These are phyloP conservation scores for Eutrema yunnanense DNA, from an alignment of 345 rosid genomes.

Conservation along the genomic window DNA sequence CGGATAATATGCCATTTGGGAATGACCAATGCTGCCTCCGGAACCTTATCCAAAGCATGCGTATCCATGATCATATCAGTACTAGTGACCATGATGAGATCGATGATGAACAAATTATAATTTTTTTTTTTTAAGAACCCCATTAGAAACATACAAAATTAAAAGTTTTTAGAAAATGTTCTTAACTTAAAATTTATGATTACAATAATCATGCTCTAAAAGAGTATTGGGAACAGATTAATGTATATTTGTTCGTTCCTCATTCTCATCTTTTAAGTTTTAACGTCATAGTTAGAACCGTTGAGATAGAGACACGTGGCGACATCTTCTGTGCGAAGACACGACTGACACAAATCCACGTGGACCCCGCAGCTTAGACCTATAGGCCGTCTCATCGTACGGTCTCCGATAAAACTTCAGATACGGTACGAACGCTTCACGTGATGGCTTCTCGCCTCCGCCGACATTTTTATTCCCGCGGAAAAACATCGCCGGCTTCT, in stretches of 20 bases:
- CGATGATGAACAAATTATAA: neutral
- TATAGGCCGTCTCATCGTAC: slow-evolving; percentile 86
- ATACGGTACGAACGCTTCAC: slow-evolving; percentile 75
- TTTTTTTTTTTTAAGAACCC: no score
- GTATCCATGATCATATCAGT: no score
- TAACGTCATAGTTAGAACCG: slow-evolving; percentile 42
- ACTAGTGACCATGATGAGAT: slow-evolving; percentile 31
- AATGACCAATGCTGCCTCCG: no score
- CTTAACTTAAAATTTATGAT: no score
- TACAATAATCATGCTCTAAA: neutral
- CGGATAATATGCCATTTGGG: no score
- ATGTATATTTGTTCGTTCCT: slow-evolving; percentile 16
- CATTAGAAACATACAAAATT: no score
- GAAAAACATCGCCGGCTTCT: slow-evolving; percentile 84
- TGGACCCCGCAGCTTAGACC: slow-evolving; percentile 87
- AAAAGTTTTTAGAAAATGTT: no score
- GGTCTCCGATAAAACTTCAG: slow-evolving; percentile 71
- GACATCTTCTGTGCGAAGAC: slow-evolving; percentile 56
- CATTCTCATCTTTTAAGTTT: neutral
- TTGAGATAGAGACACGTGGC: slow-evolving; percentile 85
- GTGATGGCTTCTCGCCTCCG: slow-evolving; percentile 48
- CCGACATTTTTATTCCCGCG: slow-evolving; percentile 53
- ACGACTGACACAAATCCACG: slow-evolving; percentile 89
- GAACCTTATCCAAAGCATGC: no score
- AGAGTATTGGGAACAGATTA: neutral